These are phyloP conservation scores for Suhomyces bolitotheri DNA, from an alignment of 1,139 yeast species.

Conservation along the genomic window DNA sequence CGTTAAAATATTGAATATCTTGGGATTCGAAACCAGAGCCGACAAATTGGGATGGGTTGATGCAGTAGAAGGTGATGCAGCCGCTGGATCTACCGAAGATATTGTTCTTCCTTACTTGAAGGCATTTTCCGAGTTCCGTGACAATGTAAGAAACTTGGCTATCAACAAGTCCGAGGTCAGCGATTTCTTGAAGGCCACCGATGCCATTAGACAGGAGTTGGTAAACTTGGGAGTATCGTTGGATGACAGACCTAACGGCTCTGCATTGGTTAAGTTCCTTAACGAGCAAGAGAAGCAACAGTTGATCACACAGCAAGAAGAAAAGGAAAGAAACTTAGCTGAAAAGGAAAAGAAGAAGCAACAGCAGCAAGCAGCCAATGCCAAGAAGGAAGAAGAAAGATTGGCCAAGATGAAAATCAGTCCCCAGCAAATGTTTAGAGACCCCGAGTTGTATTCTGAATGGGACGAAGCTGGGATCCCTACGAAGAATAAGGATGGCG, in stretches of 20 bases:
- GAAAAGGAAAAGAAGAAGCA: constrained; percentile 45
- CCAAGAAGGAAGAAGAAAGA: constrained; percentile 65
- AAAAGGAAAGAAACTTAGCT: constrained; percentile 49
- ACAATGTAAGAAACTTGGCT: constrained; percentile 71
- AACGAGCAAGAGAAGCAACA: constrained; percentile 68
- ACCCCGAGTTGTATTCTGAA: constrained; percentile 54
- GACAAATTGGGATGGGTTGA: constrained; percentile 83
- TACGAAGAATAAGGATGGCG: constrained; percentile 71
- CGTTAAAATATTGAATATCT: constrained; percentile 62
- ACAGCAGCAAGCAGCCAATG: constrained; percentile 42
- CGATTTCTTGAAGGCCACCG: constrained; percentile 54
- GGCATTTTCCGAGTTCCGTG: constrained; percentile 77
- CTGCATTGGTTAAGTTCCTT: constrained; percentile 80
- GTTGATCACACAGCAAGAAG: constrained; percentile 60
- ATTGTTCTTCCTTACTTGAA: constrained; percentile 76
- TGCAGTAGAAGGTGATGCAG: constrained; percentile 20
- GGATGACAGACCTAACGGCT: constrained; percentile 83
- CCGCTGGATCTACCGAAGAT: constrained; percentile 55
- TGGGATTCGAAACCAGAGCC: constrained; percentile 73
- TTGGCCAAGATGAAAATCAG: constrained; percentile 66
- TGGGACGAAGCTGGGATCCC: constrained; percentile 92
- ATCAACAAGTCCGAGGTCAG: constrained; percentile 58
- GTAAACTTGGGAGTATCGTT: constrained; percentile 75
- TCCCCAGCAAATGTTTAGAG: constrained; percentile 74
- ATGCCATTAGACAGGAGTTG: constrained; percentile 52